Evolutionary conservation across 1,139 yeast species (phyloP), one percentile per base, ranked within the genome.

Genomic region (Debaryomyces robertsiae): DNA sequence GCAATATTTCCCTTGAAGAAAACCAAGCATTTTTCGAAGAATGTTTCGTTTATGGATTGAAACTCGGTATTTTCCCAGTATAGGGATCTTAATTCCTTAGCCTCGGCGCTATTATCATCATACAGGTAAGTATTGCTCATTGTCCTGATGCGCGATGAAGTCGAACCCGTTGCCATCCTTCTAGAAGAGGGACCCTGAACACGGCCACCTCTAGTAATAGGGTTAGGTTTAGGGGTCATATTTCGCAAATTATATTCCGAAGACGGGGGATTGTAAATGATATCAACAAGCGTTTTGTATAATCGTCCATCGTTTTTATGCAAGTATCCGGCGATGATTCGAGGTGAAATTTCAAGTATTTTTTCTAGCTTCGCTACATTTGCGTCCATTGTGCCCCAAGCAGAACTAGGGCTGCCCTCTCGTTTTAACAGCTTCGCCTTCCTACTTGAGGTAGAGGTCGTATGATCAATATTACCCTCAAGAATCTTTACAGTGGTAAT

Each of bases 1-100:
- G 50, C 54, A 22, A 65, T 51, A 43, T 77, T 67, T 1, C 78
- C 80, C 18, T 61, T 47, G 45, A 65, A 73, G 49, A 68, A 70
- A 15, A 50, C 58, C 16, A 77, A 44, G 2, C 75, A 69, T 30
- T 59, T 55, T 11, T 56, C 50, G 17, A 70, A 55, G 44, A 79
- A 77, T 2, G 43, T 43, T n/a, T 57, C 52, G 31, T 58, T 54
- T 5, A 70, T 42, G 4, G 39, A 41, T 27, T 51, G 44, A 22
- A 70, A 45, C 23, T 50, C 54, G 1, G 51, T 46, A 38, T 67
- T 67, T 9, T 47, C 42, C 11, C 48, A 32, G 31, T 54, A 55
- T 7, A 62, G 28, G 1, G 41, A 44, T 23, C 46, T 43, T 25
- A 63, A 46, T 19, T 59, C 60, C 29, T 38, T 37, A 7, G 50